Conservation (phyloP, 768 basidiomycete genomes). For the Tulasnella sp. region DNA sequence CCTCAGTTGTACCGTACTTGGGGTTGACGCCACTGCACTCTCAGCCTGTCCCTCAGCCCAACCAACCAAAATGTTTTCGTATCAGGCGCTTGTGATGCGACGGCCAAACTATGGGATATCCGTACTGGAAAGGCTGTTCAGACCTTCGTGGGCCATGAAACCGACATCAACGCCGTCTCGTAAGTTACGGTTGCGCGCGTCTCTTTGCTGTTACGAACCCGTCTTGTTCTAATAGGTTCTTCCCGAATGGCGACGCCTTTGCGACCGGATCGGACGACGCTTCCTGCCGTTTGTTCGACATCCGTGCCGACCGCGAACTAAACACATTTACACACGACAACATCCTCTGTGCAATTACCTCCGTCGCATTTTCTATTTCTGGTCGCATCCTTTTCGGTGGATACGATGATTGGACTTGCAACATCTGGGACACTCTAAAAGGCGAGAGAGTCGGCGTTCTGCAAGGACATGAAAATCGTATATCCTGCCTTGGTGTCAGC, state of each 20-base stretch:
- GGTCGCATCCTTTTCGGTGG: slow-evolving; percentile 96
- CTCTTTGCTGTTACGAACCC: not conserved
- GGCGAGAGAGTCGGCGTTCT: slow-evolving; percentile 96
- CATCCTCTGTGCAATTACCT: slow-evolving; percentile 97
- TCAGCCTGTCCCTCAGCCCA: slow-evolving; percentile 83
- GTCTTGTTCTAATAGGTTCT: slow-evolving; percentile 53
- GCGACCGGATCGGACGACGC: slow-evolving; percentile 98
- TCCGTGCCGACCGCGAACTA: slow-evolving; percentile 92
- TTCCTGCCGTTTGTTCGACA: slow-evolving; percentile 94
- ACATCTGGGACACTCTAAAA: slow-evolving; percentile 98
- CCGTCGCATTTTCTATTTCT: slow-evolving; percentile 96
- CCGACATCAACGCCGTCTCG: slow-evolving; percentile 98
- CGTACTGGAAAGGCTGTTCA: slow-evolving; percentile 94
- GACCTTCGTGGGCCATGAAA: slow-evolving; percentile 97
- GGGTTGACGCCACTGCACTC: slow-evolving; percentile 15
- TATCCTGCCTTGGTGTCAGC: slow-evolving; percentile 91
- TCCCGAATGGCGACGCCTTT: slow-evolving; percentile 98
- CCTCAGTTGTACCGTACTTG: not conserved
- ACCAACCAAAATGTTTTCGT: slow-evolving; percentile 84
- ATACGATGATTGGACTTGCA: slow-evolving; percentile 99
- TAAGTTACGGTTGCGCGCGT: slow-evolving; percentile 35
- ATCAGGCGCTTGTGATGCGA: slow-evolving; percentile 98
- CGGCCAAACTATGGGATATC: slow-evolving; percentile 98
- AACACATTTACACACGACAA: slow-evolving; percentile 98
- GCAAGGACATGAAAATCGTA: slow-evolving; percentile 95